Conservation (phyloP, 495 filamentous ascomycete genomes). For the Lophiotrema nucula region DNA sequence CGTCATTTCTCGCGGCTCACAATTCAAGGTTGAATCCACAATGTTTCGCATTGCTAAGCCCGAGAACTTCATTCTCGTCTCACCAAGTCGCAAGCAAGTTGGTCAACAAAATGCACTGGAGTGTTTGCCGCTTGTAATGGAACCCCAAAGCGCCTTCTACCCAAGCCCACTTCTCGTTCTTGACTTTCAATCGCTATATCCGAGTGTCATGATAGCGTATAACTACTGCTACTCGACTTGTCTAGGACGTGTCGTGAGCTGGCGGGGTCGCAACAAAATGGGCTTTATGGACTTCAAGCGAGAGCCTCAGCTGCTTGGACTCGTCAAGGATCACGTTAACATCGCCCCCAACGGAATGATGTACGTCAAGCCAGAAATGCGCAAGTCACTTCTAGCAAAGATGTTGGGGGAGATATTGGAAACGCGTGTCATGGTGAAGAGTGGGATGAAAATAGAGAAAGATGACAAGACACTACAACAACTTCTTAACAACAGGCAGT, state of each 20-base stretch:
- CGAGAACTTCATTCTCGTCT: conserved; percentile 88
- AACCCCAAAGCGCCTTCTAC: conserved; percentile 94
- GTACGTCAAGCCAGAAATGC: conserved; percentile 80
- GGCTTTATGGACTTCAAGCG: conserved; percentile 84
- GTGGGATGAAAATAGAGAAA: conserved; percentile 92
- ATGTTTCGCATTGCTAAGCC: conserved; percentile 99
- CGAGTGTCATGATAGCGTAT: conserved; percentile 98
- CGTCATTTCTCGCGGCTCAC: conserved; percentile 88
- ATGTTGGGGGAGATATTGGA: conserved; percentile 97
- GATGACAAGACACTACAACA: conserved; percentile 83
- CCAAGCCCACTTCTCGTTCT: conserved; percentile 84
- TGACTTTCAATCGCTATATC: conserved; percentile 95
- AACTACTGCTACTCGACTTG: conserved; percentile 99
- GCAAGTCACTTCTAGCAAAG: conserved; percentile 88
- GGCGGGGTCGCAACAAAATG: conserved; percentile 92
- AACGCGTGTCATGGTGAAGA: conserved; percentile 97
- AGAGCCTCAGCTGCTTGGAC: conserved; percentile 67
- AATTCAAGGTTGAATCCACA: conserved; percentile 97
- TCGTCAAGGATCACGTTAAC: conserved; percentile 85
- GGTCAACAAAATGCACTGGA: conserved; percentile 92
- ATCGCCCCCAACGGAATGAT: conserved; percentile 96
- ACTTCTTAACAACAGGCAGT: conserved; percentile 87
- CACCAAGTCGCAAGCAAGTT: conserved; percentile 86
- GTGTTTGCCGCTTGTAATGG: conserved; percentile 95
- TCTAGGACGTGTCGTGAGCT: conserved; percentile 76